phyloP scores from a whole-genome alignment of 148 eudicot genomes.

The Cornus suecica region DNA sequence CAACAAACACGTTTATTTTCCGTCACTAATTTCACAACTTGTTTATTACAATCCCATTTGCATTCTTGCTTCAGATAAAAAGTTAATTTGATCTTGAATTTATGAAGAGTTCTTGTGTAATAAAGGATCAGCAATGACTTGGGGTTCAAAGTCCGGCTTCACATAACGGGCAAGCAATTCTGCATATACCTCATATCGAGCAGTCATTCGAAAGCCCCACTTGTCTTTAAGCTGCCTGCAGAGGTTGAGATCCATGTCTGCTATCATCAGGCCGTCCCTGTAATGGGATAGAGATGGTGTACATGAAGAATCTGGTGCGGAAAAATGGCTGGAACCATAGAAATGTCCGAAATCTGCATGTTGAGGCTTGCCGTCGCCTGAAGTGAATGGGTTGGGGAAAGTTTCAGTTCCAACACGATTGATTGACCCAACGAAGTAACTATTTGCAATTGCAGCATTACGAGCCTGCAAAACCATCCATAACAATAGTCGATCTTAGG shows the following conservation, averaged over 20 bases:
- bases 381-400: conserved; percentile 90
- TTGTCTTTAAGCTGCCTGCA: conserved; percentile 91
- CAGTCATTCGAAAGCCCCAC: conserved; percentile 97
- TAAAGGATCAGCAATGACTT: conserved; percentile 77
- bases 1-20: conserved; percentile 10
- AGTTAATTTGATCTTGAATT: background rate
- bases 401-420: conserved; percentile 92
- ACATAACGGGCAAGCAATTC: conserved; percentile 64
- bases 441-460: conserved; percentile 94
- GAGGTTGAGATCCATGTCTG: conserved; percentile 95
- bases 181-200: conserved; percentile 73
- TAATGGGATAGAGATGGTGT: conserved; percentile 80
- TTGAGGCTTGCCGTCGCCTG: conserved; percentile 96
- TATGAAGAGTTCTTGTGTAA: conserved; percentile 44
- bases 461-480: conserved; percentile 60
- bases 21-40: background rate
- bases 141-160: conserved; percentile 82
- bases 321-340: conserved; percentile 92
- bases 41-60: background rate
- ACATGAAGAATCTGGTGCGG: conserved; percentile 96
- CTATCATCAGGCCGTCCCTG: conserved; percentile 75
- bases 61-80: conserved; percentile 7
- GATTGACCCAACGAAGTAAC: conserved; percentile 88
- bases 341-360: conserved; percentile 93
- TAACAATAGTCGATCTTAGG: background rate